Evolutionary conservation across 805 yeast species (phyloP), one percentile per base, ranked within the genome.

Genomic region (Candida tammaniensis): DNA sequence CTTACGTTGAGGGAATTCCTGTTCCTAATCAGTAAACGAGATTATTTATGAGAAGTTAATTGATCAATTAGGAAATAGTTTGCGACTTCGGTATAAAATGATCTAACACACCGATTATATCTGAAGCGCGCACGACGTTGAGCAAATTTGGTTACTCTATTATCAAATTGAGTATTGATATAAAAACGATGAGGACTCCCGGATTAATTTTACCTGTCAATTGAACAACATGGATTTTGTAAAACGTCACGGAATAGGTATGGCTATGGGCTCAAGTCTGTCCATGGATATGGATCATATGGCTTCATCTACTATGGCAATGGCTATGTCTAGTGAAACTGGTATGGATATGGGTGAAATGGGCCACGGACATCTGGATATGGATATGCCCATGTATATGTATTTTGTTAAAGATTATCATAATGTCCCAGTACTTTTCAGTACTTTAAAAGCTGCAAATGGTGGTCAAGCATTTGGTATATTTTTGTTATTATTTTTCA

Each of bases 381-480:
- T 39, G 43, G 39, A 21, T 20, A 36, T 38, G 42, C 33, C 39
- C 4, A 82, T 82, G 89, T 76, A 74, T 53, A 72, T 67, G 60
- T 74, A 64, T 47, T 58, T 84, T 47, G 76, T 82, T 1, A 58
- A 75, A 0, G 48, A 57, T 2, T 83, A 64, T 55, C 43, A 55
- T 2, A 57, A 67, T 25, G 76, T 77, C 42, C 87, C 91, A 0
- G 86, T 84, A 0, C 49, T 84, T 4, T 84, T 84, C 59, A 57
- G 67, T 38, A 58, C 61, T 0, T 57, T 84, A 30, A 48, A 51
- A 9, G 91, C 91, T 2, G 45, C 61, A 2, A 62, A 59, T 26
- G 73, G 73, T 17, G 87, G 70, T 7, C 70, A 72, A 33, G 88
- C 86, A 0, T 84, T 84, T 54, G 94, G 91, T 16, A 82, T 84